A percentile compares a stretch with the other conserved stretches of the same genome.
Conservation (phyloP, 441 rosid genomes). For the Populus hybrid region DNA sequence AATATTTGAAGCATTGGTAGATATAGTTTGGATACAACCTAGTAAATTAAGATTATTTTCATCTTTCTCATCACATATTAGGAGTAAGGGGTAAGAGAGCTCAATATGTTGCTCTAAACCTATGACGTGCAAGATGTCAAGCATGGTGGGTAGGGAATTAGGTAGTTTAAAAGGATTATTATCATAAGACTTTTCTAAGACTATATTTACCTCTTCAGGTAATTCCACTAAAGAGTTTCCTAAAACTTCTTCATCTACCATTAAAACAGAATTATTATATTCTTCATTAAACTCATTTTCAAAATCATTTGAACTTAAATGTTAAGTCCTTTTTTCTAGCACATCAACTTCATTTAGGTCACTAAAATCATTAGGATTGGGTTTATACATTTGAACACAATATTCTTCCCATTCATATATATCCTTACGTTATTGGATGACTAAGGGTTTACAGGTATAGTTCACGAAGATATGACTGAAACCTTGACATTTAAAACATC, state of each 20-base stretch:
- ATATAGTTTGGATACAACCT: too few species aligned
- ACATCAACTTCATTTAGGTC: neutral
- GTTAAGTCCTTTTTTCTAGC: too few species aligned
- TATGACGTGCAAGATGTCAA: neutral
- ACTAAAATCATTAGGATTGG: neutral
- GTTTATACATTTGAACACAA: neutral
- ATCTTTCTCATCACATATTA: too few species aligned
- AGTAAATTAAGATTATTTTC: too few species aligned
- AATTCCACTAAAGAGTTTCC: neutral
- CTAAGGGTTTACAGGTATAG: neutral
- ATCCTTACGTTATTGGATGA: neutral
- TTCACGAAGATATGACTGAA: neutral
- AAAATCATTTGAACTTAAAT: neutral
- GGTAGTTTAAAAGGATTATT: rapidly evolving
- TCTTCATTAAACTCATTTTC: too few species aligned
- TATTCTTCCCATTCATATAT: neutral
- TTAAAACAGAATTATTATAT: too few species aligned
- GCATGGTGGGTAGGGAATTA: neutral
- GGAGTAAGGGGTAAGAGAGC: neutral
- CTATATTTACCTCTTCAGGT: neutral
- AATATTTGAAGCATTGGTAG: too few species aligned
- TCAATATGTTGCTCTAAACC: neutral
- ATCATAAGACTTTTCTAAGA: neutral
- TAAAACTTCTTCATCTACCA: neutral
- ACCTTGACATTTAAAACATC: neutral